These are phyloP conservation scores for Entomortierella lignicola DNA, from an alignment of 192 early-diverging fungal genomes.

Conservation along the genomic window DNA sequence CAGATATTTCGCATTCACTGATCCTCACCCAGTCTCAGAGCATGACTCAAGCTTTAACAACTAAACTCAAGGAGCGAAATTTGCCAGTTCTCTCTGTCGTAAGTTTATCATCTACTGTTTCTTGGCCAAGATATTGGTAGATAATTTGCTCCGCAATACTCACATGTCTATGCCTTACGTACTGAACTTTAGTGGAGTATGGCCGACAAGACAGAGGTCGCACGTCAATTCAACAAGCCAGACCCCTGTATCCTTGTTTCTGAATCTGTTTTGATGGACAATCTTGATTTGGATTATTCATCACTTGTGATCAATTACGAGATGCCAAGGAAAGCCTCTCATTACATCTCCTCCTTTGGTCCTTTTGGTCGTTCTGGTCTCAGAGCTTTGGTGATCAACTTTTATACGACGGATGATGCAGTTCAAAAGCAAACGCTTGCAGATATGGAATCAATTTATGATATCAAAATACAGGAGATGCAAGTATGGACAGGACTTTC, in stretches of 20 bases:
- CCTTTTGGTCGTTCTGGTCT: slow-evolving; percentile 46
- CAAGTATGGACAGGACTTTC: slow-evolving; percentile 10
- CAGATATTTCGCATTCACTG: slow-evolving; percentile 39
- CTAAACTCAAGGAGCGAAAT: slow-evolving; percentile 19
- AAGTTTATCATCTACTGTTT: slow-evolving; percentile 23
- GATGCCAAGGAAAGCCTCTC: slow-evolving; percentile 25
- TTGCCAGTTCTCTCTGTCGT: slow-evolving; percentile 36
- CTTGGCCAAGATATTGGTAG: neutral
- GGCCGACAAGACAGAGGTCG: slow-evolving; percentile 49
- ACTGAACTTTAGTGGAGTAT: slow-evolving; percentile 51
- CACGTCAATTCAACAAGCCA: slow-evolving; percentile 31
- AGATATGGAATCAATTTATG: slow-evolving; percentile 38
- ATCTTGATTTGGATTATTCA: slow-evolving; percentile 42
- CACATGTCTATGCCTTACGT: neutral
- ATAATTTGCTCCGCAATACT: slow-evolving; percentile 12
- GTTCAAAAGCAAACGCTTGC: slow-evolving; percentile 15
- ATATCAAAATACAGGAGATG: slow-evolving; percentile 43
- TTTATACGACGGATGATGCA: slow-evolving; percentile 19
- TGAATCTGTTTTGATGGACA: slow-evolving; percentile 38
- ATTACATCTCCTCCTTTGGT: slow-evolving; percentile 45
- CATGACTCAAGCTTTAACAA: slow-evolving; percentile 21
- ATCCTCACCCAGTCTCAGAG: slow-evolving; percentile 53
- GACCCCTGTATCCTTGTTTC: slow-evolving; percentile 42
- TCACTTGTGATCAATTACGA: slow-evolving; percentile 52
- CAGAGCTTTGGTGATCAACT: slow-evolving; percentile 43